Evolutionary conservation across 257 asterid genomes (phyloP).

Genomic region (Henckelia pumila): DNA sequence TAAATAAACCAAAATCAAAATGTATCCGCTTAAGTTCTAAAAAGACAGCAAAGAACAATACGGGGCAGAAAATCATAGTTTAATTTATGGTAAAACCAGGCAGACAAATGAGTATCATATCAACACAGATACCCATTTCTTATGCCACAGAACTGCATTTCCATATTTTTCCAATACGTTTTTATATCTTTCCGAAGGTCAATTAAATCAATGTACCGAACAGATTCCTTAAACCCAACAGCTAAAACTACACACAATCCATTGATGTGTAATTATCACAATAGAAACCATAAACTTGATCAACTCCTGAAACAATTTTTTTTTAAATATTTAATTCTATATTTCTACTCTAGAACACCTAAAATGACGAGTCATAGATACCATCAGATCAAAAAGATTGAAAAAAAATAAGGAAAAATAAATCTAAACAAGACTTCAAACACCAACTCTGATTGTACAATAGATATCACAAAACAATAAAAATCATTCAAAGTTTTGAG

Average conservation of each 20-base stretch:
- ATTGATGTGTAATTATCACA: not conserved
- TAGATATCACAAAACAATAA: slow-evolving; percentile 13
- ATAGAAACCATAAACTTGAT: slow-evolving; percentile 13
- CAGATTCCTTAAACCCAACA: slow-evolving; percentile 5
- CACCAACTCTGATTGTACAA: not conserved
- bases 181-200: slow-evolving; percentile 4
- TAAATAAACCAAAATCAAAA: not conserved
- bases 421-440: slow-evolving; percentile 19
- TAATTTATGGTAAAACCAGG: not conserved
- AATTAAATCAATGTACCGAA: not conserved
- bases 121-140: slow-evolving; percentile 14
- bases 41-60: not conserved
- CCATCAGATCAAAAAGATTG: slow-evolving; percentile 1
- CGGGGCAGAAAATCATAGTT: not conserved
- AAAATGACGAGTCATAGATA: slow-evolving; percentile 17
- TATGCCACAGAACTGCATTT: not conserved
- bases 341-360: slow-evolving; percentile 18
- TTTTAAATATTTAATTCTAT: not conserved
- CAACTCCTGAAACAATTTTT: slow-evolving; percentile 5
- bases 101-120: slow-evolving; percentile 3
- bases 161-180: not conserved
- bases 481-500: slow-evolving; percentile 16
- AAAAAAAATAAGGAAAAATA: not conserved
- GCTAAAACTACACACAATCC: slow-evolving; percentile 18
- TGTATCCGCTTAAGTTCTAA: not conserved